Percentiles rank a stretch among this genome's conserved stretches.
Evolutionary conservation across 805 yeast species (phyloP).

Genomic region (Isabelozyma heimii): DNA sequence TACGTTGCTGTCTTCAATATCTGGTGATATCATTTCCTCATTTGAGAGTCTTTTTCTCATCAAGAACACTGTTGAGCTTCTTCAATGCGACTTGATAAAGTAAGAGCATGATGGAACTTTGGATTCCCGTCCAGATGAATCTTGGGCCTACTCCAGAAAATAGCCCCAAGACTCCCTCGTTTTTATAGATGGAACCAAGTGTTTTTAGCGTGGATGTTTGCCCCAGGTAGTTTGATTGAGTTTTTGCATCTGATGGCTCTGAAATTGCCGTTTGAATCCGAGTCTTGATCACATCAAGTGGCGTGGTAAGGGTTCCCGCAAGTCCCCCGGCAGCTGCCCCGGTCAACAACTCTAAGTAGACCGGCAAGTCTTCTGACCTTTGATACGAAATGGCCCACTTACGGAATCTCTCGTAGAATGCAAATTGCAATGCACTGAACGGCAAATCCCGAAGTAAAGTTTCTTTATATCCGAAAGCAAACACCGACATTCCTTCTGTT

Average conservation of each 20-base stretch:
- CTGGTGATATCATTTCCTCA: not conserved
- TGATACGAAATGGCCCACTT: conserved; percentile 50
- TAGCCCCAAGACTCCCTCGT: conserved; percentile 76
- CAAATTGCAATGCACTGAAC: conserved; percentile 92
- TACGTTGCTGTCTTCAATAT: too few relatives aligned
- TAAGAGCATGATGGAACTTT: conserved; percentile 89
- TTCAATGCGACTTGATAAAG: conserved; percentile 78
- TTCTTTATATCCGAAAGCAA: conserved; percentile 91
- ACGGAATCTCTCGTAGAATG: conserved; percentile 86
- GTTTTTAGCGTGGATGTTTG: conserved; percentile 30
- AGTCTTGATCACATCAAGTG: conserved; percentile 88
- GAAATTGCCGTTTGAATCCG: conserved; percentile 86
- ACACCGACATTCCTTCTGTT: conserved; percentile 71
- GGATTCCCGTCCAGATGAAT: conserved; percentile 93
- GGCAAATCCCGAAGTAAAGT: conserved; percentile 92
- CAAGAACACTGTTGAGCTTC: conserved; percentile 33
- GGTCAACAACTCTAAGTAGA: conserved; percentile 66
- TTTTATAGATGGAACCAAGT: conserved; percentile 46
- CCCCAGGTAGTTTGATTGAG: conserved; percentile 7
- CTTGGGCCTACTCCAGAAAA: conserved; percentile 97
- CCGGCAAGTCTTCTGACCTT: conserved; percentile 42
- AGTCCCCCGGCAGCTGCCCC: conserved; percentile 97
- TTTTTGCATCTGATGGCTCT: not conserved
- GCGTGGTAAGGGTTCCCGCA: conserved; percentile 87
- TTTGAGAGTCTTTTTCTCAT: not conserved